A percentile compares a stretch with the other conserved stretches of the same genome.
Evolutionary conservation across 306 rosid genomes (phyloP).

Genomic region (Cucurbita pepo): DNA sequence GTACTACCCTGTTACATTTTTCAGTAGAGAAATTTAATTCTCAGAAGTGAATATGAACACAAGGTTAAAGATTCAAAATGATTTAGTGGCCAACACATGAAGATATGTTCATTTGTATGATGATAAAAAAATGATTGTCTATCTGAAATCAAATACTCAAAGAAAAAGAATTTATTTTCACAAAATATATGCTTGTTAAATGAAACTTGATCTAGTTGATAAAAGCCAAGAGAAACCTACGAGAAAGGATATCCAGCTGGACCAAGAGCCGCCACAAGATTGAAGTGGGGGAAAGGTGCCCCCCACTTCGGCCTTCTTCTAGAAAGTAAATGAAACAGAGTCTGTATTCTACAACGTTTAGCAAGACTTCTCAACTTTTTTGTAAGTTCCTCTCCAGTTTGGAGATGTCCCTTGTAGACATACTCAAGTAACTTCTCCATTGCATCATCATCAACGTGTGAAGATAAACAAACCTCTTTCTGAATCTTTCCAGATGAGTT

Average conservation of each 20-base stretch:
- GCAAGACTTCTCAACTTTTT: slow-evolving; percentile 59
- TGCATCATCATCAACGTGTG: slow-evolving; percentile 49
- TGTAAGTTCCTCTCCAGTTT: slow-evolving; percentile 37
- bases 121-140: neutral
- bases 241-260: slow-evolving; percentile 45
- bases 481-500: slow-evolving; percentile 6
- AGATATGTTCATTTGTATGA: neutral
- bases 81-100: neutral
- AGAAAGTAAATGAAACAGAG: slow-evolving; percentile 44
- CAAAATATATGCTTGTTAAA: neutral
- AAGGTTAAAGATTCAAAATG: neutral
- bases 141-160: neutral
- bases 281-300: slow-evolving; percentile 32
- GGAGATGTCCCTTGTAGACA: slow-evolving; percentile 45
- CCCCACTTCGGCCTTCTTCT: slow-evolving; percentile 65
- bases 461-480: slow-evolving; percentile 47
- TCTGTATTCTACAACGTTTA: slow-evolving; percentile 47
- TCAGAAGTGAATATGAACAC: neutral
- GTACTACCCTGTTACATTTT: neutral
- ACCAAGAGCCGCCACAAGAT: slow-evolving; percentile 44
- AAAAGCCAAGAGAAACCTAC: slow-evolving; percentile 33
- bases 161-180: neutral
- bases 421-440: slow-evolving; percentile 55
- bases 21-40: neutral
- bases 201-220: neutral